These are phyloP conservation scores for Paraurostyla sp. DNA, from an alignment of 73 alveolate genomes.

Conservation along the genomic window DNA sequence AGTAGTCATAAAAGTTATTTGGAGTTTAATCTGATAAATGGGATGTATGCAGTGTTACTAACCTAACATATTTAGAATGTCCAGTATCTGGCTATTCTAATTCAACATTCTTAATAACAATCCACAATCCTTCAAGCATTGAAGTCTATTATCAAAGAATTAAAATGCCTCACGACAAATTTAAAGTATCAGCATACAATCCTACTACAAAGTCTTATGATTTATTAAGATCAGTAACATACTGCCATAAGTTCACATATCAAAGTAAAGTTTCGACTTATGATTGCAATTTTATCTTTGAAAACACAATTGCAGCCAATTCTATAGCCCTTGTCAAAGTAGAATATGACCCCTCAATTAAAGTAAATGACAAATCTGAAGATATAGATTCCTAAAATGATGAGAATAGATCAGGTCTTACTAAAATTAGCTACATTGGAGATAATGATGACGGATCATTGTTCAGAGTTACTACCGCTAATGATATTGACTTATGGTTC, in stretches of 20 bases:
- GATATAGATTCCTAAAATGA: not conserved
- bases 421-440: conserved; percentile 3
- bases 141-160: not conserved
- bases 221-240: not conserved
- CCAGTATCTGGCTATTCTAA: not conserved
- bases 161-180: conserved; percentile 32
- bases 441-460: not conserved
- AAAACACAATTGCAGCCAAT: not conserved
- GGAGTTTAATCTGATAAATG: not conserved
- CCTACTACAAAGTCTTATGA: not conserved
- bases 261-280: not conserved
- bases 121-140: conserved; percentile 23
- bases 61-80: conserved; percentile 48
- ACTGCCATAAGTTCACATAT: conserved; percentile 19
- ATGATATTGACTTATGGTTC: not conserved
- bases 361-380: not conserved
- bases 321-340: not conserved
- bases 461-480: not conserved
- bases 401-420: not conserved
- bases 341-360: not conserved
- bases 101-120: not conserved
- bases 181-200: not conserved
- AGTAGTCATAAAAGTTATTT: not conserved
- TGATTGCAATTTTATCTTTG: conserved; percentile 22
- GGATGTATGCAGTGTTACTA: not conserved